Base-by-base conservation (phyloP, 306 rosid species). In the Vigna hirtella region DNA sequence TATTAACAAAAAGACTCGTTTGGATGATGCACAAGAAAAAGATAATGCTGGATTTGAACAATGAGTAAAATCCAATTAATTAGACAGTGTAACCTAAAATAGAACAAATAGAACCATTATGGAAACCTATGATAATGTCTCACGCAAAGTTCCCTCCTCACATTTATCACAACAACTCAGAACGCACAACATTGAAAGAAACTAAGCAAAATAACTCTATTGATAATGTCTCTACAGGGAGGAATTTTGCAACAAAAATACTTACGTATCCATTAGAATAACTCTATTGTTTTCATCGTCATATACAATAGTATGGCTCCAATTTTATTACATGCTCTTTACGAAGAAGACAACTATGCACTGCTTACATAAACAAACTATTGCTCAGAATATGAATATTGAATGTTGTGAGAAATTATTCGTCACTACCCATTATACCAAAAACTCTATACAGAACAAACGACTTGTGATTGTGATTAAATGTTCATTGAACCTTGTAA, bases 31-130 rank as follows among this genome's bases (percentile, higher is more conserved):
- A 45, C 9, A 14, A 55, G 3, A 64, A 20, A 76, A 36, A 12
- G 22, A 63, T 17, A 2, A 20, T 22, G 59, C 66, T 66, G 45
- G 20, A 77, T 40, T 77, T 77, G 28, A 24, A 36, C 9, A 22
- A 38, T 36, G 73, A 65, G 70, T 52, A 16, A 40, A 76, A 34
- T 28, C 26, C 42, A 17, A 14, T 45, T 62, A 15, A 32, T 56
- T 45, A 57, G 26, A 68, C 4, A 6, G 15, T 59, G 22, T 15
- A 56, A 68, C 13, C 76, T 34, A 58, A 78, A 32, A 18, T 15
- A 9, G 70, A 45, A 69, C 4, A 67, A 66, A 45, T 42, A 28
- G 49, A 77, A 77, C 75, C 34, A 76, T 52, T 77, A 51, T 8
- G 73, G 66, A 11, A 34, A 51, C 53, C 50, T 45, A 9, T 76